These are phyloP conservation scores for Sequoiadendron giganteum DNA, from an alignment of 75 land plant species.

Conservation along the genomic window DNA sequence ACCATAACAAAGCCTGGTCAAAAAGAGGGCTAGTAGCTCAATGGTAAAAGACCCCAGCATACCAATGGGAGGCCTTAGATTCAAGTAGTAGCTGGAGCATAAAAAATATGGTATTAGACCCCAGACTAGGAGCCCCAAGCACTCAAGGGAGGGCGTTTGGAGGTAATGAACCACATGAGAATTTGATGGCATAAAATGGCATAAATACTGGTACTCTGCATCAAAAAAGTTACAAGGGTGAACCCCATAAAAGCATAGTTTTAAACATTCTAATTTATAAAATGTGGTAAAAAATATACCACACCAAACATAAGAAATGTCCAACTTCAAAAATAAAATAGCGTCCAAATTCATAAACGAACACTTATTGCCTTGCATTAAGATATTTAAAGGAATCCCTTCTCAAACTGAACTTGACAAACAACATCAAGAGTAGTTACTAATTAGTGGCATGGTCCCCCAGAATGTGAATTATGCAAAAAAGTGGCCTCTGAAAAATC, in stretches of 20 bases:
- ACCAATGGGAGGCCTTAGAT: too few relatives aligned
- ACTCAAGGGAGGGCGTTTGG: too few relatives aligned
- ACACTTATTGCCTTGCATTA: neutral
- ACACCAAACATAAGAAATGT: neutral
- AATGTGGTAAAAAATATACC: neutral
- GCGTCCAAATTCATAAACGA: neutral
- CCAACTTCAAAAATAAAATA: neutral
- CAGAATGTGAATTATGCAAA: neutral
- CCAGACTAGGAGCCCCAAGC: too few relatives aligned
- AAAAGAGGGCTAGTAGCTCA: too few relatives aligned
- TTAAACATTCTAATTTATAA: neutral
- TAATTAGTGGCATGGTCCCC: neutral
- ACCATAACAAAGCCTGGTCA: too few relatives aligned
- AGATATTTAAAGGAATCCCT: neutral
- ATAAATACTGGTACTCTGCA: too few relatives aligned
- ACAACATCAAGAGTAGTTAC: neutral
- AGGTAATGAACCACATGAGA: neutral
- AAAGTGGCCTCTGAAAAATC: neutral
- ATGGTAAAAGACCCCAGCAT: too few relatives aligned
- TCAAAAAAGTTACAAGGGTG: neutral
- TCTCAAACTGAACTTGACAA: neutral
- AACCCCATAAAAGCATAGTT: neutral
- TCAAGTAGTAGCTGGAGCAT: too few relatives aligned
- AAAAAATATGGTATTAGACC: too few relatives aligned
- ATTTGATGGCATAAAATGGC: too few relatives aligned